Percentiles rank a stretch among this genome's conserved stretches.
phyloP scores from a whole-genome alignment of 768 basidiomycete genomes.

The Mrakia frigida region DNA sequence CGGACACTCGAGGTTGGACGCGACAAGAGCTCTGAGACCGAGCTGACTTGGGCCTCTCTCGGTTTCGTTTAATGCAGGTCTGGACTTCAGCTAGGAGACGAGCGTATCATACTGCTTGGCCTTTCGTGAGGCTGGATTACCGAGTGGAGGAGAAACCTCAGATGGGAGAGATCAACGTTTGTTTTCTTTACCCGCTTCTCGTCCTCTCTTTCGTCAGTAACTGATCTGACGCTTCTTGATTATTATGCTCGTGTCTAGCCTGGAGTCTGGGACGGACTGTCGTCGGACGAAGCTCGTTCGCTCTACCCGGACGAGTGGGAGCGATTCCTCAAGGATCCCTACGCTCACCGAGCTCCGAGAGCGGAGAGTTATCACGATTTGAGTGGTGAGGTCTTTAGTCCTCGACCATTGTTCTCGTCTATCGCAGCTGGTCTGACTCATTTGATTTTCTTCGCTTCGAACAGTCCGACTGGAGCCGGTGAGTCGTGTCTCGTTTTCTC shows the following conservation, averaged over 20 bases:
- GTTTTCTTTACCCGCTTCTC: constrained; percentile 31
- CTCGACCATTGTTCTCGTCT: not conserved
- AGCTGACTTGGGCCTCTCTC: not conserved
- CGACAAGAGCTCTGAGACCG: not conserved
- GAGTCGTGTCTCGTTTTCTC: not conserved
- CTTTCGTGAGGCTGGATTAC: constrained; percentile 59
- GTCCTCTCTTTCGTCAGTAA: not conserved
- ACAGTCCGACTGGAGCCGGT: constrained; percentile 87
- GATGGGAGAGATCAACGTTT: constrained; percentile 97
- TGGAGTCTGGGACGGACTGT: constrained; percentile 85
- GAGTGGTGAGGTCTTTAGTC: constrained; percentile 41
- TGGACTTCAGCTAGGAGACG: constrained; percentile 95
- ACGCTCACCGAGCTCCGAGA: constrained; percentile 46
- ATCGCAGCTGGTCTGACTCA: constrained; percentile 29
- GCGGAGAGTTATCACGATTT: constrained; percentile 97
- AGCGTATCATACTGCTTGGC: constrained; percentile 94
- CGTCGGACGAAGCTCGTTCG: constrained; percentile 79
- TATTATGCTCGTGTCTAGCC: constrained; percentile 32
- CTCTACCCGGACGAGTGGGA: constrained; percentile 93
- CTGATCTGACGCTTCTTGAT: not conserved
- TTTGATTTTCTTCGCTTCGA: not conserved
- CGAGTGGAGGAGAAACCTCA: constrained; percentile 86
- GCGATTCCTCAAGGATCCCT: constrained; percentile 85
- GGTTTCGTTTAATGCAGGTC: constrained; percentile 55
- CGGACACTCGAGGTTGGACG: too few species aligned